phyloP scores from a whole-genome alignment of 257 asterid genomes.

The Solanum bulbocastanum region DNA sequence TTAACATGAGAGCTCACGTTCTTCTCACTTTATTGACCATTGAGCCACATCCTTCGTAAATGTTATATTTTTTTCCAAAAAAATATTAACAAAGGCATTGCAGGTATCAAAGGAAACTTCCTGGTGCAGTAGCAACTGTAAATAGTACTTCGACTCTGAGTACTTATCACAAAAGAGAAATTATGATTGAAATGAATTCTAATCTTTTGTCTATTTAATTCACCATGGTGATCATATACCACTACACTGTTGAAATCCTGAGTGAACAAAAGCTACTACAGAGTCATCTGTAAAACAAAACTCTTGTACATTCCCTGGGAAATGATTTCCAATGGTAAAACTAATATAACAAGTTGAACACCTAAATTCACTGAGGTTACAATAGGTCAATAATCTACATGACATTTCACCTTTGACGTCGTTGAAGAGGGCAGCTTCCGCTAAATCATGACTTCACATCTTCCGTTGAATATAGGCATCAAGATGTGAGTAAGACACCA shows the following conservation, averaged over 20 bases:
- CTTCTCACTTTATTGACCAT: not conserved
- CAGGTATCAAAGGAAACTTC: not conserved
- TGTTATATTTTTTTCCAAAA: too few species aligned
- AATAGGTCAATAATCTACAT: not conserved
- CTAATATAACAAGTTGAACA: not conserved
- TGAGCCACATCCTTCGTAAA: not conserved
- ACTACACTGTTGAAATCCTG: not conserved
- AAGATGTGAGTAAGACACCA: not conserved
- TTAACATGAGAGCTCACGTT: not conserved
- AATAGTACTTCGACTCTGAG: not conserved
- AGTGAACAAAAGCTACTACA: not conserved
- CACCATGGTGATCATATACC: not conserved
- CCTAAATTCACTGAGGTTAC: not conserved
- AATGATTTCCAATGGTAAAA: not conserved
- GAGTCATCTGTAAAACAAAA: not conserved
- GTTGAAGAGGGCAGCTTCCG: not conserved
- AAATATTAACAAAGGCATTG: not conserved
- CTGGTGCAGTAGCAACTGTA: not conserved
- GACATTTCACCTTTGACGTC: not conserved
- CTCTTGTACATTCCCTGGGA: not conserved
- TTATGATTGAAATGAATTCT: not conserved
- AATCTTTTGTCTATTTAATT: not conserved
- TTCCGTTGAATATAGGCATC: conserved; percentile 19
- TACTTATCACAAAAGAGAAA: not conserved
- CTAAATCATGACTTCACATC: conserved; percentile 17